Base-by-base conservation (phyloP, 257 asterid species). In the Catharanthus roseus region DNA sequence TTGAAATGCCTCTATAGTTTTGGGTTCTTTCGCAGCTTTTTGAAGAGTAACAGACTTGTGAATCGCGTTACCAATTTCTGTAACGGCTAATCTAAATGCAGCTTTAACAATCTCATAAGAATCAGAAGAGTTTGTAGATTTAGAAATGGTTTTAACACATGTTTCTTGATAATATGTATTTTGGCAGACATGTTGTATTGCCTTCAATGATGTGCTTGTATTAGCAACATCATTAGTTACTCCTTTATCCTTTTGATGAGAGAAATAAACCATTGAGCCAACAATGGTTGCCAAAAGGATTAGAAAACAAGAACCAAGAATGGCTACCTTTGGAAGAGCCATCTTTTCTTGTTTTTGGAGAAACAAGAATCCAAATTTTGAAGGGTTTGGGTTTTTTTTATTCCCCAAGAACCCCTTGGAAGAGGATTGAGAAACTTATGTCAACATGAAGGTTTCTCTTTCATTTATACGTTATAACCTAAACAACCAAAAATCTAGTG, bases 111-210 rank as follows among this genome's bases (percentile, higher is more conserved):
- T 81, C 29, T 84, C 85, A 66, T 75, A 84, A 0, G 93, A 88
- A 55, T 91, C 80, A 0, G 81, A 38, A 36, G 84, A 68, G 77
- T 86, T 75, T 31, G 79, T 79, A 28, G 89, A 85, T 0, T 49
- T 44, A 2, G 85, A 44, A 10, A 89, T 85, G 68, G 79, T 77
- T 10, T 83, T 58, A 33, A 77, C 77, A 70, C 96, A 89, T 0
- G 93, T 76, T 0, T 77, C 73, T 68, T 87, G 82, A 76, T 84
- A 89, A 44, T 79, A 82, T 2, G 96, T 85, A 49, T 85, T 82
- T 42, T 85, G 69, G 69, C 97, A 89, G 39, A 91, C 75, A 38
- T 85, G 78, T 33, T 76, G 54, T 4, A 83, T 86, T 0, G 90
- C 83, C 75, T 84, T 89, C 11, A 70, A 73, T 6, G 88, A 73